phyloP scores from a whole-genome alignment of 768 basidiomycete genomes.

The Podaxis sp. region DNA sequence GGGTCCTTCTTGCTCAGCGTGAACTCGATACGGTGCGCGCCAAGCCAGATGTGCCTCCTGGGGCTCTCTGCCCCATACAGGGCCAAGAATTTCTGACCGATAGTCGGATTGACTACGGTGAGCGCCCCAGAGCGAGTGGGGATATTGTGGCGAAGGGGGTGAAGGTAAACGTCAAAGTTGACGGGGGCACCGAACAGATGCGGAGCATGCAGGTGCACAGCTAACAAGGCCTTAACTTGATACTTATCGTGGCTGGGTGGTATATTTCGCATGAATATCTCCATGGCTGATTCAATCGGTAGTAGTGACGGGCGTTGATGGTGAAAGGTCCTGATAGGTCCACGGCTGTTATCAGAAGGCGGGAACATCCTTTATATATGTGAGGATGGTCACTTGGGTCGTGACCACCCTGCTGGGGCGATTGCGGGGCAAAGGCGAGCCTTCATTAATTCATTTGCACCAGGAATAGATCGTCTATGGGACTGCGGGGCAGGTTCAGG shows the following conservation, averaged over 20 bases:
- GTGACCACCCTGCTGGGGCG: neutral
- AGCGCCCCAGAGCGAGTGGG: conserved; percentile 41
- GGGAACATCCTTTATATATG: neutral
- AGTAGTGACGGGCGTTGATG: neutral
- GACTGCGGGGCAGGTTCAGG: neutral
- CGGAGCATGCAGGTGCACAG: conserved; percentile 39
- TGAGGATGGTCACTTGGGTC: neutral
- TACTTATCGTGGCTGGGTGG: conserved; percentile 22
- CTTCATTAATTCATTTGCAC: neutral
- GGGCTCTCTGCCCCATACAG: conserved; percentile 18
- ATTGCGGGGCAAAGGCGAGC: neutral
- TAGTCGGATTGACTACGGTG: conserved; percentile 39
- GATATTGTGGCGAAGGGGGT: conserved; percentile 21
- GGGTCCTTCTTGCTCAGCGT: conserved; percentile 19
- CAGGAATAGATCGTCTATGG: neutral
- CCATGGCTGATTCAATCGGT: conserved; percentile 24
- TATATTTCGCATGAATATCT: conserved; percentile 34
- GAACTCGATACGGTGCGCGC: conserved; percentile 29
- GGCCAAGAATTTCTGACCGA: conserved; percentile 37
- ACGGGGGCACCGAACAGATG: conserved; percentile 29
- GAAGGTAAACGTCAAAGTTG: conserved; percentile 52
- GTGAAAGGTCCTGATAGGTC: conserved; percentile 1
- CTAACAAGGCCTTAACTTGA: conserved; percentile 32
- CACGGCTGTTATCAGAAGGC: neutral
- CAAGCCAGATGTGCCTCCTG: conserved; percentile 14